phyloP scores from a whole-genome alignment of 805 yeast genomes.

The Tetrapisispora namnaoensis region DNA sequence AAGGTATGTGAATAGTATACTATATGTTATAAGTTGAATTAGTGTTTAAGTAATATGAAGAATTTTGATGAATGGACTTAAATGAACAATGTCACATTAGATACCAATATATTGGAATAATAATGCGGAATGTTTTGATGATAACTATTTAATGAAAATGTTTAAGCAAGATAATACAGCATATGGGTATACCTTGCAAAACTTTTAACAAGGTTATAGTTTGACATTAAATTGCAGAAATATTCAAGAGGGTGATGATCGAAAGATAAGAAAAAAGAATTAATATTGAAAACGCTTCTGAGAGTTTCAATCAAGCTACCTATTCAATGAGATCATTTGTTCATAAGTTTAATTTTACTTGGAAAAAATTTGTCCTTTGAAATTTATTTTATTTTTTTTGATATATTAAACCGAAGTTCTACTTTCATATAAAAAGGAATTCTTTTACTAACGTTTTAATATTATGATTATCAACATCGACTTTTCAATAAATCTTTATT shows the following conservation, averaged over 20 bases:
- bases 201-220: too few relatives aligned
- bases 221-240: too few relatives aligned
- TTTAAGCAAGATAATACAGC: not conserved
- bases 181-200: too few relatives aligned
- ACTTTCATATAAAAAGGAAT: too few relatives aligned
- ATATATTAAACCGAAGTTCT: not conserved
- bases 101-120: not conserved
- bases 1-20: constrained; percentile 1
- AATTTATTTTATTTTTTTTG: too few relatives aligned
- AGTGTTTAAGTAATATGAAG: not conserved
- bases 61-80: not conserved
- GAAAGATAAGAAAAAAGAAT: too few relatives aligned
- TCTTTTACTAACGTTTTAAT: not conserved
- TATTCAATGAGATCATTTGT: too few relatives aligned
- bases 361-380: not conserved
- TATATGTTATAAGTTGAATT: not conserved
- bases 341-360: too few relatives aligned
- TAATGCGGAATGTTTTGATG: not conserved
- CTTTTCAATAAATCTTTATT: not conserved
- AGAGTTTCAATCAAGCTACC: too few relatives aligned
- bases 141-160: too few relatives aligned
- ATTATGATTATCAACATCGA: not conserved
- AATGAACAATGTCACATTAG: not conserved
- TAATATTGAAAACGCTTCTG: too few relatives aligned
- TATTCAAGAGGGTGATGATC: too few relatives aligned